phyloP scores from a whole-genome alignment of 1,284 basidiomycete species.

The Ceratobasidium papillatum region DNA sequence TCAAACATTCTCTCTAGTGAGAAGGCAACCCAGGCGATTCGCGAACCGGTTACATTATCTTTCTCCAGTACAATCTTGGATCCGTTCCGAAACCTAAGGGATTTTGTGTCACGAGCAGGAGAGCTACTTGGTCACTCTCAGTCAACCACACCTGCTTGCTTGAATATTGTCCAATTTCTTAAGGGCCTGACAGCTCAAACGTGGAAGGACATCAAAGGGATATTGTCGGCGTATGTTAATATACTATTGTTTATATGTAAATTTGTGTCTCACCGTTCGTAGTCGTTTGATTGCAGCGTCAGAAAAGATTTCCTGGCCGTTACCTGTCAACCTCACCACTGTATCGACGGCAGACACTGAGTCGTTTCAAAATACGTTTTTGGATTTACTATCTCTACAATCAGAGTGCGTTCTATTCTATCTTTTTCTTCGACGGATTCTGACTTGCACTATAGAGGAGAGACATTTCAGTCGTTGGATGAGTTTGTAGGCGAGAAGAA shows the following conservation, averaged over 20 bases:
- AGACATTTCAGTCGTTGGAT: not conserved
- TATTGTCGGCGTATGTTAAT: constrained; percentile 67
- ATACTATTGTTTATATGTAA: constrained; percentile 22
- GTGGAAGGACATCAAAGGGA: constrained; percentile 76
- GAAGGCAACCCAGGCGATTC: constrained; percentile 48
- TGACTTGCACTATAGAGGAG: not conserved
- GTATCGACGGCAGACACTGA: constrained; percentile 61
- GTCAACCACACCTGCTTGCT: constrained; percentile 49
- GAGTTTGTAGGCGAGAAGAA: constrained; percentile 19
- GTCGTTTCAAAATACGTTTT: constrained; percentile 77
- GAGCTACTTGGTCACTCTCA: constrained; percentile 57
- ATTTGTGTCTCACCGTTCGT: constrained; percentile 1
- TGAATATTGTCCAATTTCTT: constrained; percentile 68
- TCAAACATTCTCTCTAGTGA: constrained; percentile 43
- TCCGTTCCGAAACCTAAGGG: constrained; percentile 67
- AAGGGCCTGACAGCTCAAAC: constrained; percentile 68
- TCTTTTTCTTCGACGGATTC: constrained; percentile 39
- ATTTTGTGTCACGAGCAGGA: constrained; percentile 63
- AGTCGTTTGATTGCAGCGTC: constrained; percentile 71
- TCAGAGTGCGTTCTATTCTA: constrained; percentile 63
- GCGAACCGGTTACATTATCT: constrained; percentile 54
- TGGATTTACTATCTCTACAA: constrained; percentile 79
- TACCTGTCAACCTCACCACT: constrained; percentile 60
- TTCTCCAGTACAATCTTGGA: constrained; percentile 59
- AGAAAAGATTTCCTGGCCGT: constrained; percentile 83